Base-by-base conservation (phyloP, 2,329 filamentous ascomycete species). In the Ophiocordyceps australis region DNA sequence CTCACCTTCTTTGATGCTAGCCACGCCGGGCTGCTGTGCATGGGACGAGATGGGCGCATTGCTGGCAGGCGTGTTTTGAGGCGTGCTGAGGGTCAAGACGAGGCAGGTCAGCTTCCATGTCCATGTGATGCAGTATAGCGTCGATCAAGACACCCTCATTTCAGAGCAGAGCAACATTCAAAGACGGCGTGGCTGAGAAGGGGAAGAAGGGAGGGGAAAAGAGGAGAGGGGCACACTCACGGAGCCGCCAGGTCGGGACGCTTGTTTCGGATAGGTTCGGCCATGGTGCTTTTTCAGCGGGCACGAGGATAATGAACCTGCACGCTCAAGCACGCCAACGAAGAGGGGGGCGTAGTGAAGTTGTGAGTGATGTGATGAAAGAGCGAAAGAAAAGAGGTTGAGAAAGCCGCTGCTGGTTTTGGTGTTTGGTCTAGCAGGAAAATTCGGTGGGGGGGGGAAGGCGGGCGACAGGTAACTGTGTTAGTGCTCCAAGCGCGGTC, bases 41-140 rank as follows among this genome's bases (percentile, higher is more conserved):
- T 89, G 86, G 35, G 86, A 95, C 28, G 85, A 92, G 57, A 98
- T 95, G 38, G 89, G 89, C 39, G 91, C 89, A 62, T 86, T 85
- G 58, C 74, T 83, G 39, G 82, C 78, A 40, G 89, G 89, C 29
- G 89, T 98, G 64, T 98, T 98, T 60, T 98, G 89, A 47, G 89
- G 89, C 47, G 89, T 98, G 46, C 89, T 95, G 54, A 23, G n/a
- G n/a, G n/a, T n/a, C n/a, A n/a, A n/a, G 26, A 28, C 30, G 31
- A 33, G 29, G 26, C 30, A 21, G 24, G n/a, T n/a, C n/a, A n/a
- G n/a, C n/a, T n/a, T n/a, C n/a, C n/a, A n/a, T n/a, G n/a, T n/a
- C n/a, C n/a, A n/a, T n/a, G n/a, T n/a, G n/a, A n/a, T n/a, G n/a
- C n/a, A n/a, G n/a, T n/a, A n/a, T n/a, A n/a, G n/a, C n/a, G n/a